Evolutionary conservation across 2,329 filamentous ascomycete genomes (phyloP).

Genomic region (Penicillium oxalicum): DNA sequence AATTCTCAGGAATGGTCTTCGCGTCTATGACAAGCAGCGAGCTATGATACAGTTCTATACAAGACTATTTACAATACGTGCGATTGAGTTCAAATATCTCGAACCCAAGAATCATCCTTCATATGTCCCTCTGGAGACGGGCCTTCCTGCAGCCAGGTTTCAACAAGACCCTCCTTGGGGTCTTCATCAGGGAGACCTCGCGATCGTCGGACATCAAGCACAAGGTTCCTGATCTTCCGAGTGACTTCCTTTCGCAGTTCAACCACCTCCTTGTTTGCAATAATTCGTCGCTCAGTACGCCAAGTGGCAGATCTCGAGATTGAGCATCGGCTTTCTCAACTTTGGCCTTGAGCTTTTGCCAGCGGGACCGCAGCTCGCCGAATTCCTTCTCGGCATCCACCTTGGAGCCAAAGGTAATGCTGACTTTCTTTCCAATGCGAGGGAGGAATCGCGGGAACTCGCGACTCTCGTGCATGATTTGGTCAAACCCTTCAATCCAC

Average conservation of each 20-base stretch:
- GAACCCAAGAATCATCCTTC: conserved; percentile 56
- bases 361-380: conserved; percentile 67
- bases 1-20: too few species aligned
- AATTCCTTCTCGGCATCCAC: conserved; percentile 69
- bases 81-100: conserved; percentile 44
- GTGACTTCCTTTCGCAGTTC: conserved; percentile 75
- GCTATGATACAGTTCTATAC: conserved; percentile 5
- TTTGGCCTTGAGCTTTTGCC: conserved; percentile 60
- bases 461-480: conserved; percentile 81
- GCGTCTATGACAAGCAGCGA: too few species aligned
- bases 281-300: conserved; percentile 59
- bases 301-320: conserved; percentile 37
- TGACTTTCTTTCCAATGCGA: conserved; percentile 61
- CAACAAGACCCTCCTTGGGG: conserved; percentile 66
- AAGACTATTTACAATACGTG: conserved; percentile 16
- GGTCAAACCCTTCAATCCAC: conserved; percentile 85
- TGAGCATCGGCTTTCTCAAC: conserved; percentile 43
- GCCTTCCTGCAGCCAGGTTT: conserved; percentile 67
- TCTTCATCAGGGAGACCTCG: conserved; percentile 76
- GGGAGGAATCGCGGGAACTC: conserved; percentile 75
- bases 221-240: conserved; percentile 67
- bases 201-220: conserved; percentile 67
- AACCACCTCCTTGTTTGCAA: conserved; percentile 69
- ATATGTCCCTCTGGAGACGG: conserved; percentile 50
- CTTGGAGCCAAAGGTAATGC: conserved; percentile 55